Conservation (phyloP, 1,284 basidiomycete genomes). For the Moesziomyces parantarcticus region DNA sequence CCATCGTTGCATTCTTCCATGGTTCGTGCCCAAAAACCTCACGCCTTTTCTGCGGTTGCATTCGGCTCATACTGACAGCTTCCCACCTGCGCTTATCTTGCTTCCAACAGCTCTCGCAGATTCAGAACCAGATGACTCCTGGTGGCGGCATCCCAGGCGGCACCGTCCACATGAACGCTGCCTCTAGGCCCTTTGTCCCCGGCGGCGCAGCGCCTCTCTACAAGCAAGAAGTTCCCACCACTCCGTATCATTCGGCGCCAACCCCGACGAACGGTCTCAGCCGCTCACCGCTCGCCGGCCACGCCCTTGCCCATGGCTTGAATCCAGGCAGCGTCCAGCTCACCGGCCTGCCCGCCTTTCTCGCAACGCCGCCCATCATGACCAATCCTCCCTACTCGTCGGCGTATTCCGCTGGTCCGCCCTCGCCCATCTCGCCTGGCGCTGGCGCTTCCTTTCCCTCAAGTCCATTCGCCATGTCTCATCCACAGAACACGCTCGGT, state of each 20-base stretch:
- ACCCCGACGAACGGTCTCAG: not conserved
- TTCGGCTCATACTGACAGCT: slow-evolving; percentile 1
- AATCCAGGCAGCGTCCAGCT: slow-evolving; percentile 42
- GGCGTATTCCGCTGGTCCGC: slow-evolving; percentile 18
- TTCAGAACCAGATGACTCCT: slow-evolving; percentile 37
- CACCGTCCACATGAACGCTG: slow-evolving; percentile 27
- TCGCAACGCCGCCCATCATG: slow-evolving; percentile 25
- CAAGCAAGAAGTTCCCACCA: slow-evolving; percentile 16
- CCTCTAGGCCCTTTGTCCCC: slow-evolving; percentile 36
- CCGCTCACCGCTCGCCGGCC: slow-evolving; percentile 20
- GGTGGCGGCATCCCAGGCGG: slow-evolving; percentile 16
- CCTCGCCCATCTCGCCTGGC: slow-evolving; percentile 30
- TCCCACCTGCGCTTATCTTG: no score
- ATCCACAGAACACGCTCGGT: slow-evolving; percentile 7
- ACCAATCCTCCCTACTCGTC: slow-evolving; percentile 14
- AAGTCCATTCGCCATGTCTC: slow-evolving; percentile 22
- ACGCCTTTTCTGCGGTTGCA: no score
- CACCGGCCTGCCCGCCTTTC: slow-evolving; percentile 37
- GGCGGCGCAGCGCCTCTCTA: slow-evolving; percentile 9
- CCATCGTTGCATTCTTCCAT: slow-evolving; percentile 2
- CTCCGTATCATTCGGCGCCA: slow-evolving; percentile 6
- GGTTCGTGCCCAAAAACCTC: slow-evolving; percentile 1
- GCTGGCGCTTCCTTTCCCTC: slow-evolving; percentile 12
- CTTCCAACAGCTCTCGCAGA: slow-evolving; percentile 27
- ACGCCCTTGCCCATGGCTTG: slow-evolving; percentile 28